Evolutionary conservation across 768 basidiomycete genomes (phyloP), one percentile per base, ranked within the genome.

Genomic region (Pleurotus cornucopiae): DNA sequence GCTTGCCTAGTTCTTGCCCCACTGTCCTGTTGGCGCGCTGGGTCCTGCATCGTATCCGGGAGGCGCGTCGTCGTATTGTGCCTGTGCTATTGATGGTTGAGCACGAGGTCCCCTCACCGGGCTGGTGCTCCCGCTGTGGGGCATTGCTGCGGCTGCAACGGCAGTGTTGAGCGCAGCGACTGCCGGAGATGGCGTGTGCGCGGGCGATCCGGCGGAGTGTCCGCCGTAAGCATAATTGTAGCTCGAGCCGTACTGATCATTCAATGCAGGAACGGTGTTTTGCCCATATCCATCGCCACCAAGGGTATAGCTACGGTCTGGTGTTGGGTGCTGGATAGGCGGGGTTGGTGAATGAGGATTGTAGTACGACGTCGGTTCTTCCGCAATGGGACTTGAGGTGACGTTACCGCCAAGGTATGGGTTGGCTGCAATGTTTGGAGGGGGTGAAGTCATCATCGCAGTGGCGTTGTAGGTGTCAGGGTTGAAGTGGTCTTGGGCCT

Each of bases 11-110:
- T 52, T 38, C 51, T 52, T 52, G 16, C 78, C 79, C 85, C 84
- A 86, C 52, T 76, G 75, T 18, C 81, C 83, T 45, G 77, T 70
- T 25, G 75, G 62, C 55, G 73, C 73, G 18, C 80, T 70, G 21
- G 72, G 64, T 16, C 80, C 81, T 13, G 74, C 72, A 23, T 90
- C 88, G 64, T 91, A 91, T 51, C 70, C 74, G 25, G 89, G 88
- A 12, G 89, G 89, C 37, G 71, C 75, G 14, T 89, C 88, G 13
- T 79, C 69, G 47, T 76, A 75, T 34, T 34, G 30, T 9, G 30
- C 9, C 30, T 34, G 30, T 34, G 30, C 30, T 34, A 34, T 34
- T 21, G 70, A 14, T 60, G 60, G 71, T 13, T 70, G 74, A 6
- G 71, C 61, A 58, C 73, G 66, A 2, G 80, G 78, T 2, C 79